These are phyloP conservation scores for Prototheca stagnorum DNA, from an alignment of 163 green algal species.

Conservation along the genomic window DNA sequence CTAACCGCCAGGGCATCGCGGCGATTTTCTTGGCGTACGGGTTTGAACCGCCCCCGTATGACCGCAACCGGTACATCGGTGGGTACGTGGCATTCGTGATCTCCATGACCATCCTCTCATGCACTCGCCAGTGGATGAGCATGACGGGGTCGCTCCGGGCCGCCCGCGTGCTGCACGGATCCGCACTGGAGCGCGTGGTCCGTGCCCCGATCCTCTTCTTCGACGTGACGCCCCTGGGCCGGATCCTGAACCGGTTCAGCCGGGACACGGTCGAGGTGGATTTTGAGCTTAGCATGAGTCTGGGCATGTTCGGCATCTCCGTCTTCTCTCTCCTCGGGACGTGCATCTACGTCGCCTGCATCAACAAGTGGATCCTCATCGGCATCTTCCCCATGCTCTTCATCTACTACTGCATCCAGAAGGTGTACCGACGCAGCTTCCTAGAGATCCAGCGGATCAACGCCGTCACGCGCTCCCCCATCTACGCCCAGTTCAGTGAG, in stretches of 20 bases:
- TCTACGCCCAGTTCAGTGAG: conserved; percentile 52
- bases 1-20: too few species aligned
- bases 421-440: conserved; percentile 58
- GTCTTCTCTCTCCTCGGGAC: conserved; percentile 46
- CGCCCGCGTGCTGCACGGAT: conserved; percentile 36
- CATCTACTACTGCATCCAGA: conserved; percentile 51
- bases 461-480: conserved; percentile 55
- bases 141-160: conserved; percentile 16
- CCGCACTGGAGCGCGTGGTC: conserved; percentile 62
- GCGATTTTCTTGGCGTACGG: not conserved
- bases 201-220: conserved; percentile 89
- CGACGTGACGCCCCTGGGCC: conserved; percentile 69
- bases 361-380: conserved; percentile 41
- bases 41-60: not conserved
- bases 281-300: conserved; percentile 22
- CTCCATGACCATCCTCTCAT: not conserved
- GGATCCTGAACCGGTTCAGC: conserved; percentile 87
- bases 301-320: conserved; percentile 32
- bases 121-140: too few species aligned
- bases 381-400: conserved; percentile 42
- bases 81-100: not conserved
- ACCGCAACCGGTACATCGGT: not conserved
- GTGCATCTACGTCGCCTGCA: conserved; percentile 37
- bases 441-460: conserved; percentile 78
- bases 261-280: conserved; percentile 67